Evolutionary conservation across 2,329 filamentous ascomycete species (phyloP).

Genomic region (Pseudocercospora pini-densiflorae): DNA sequence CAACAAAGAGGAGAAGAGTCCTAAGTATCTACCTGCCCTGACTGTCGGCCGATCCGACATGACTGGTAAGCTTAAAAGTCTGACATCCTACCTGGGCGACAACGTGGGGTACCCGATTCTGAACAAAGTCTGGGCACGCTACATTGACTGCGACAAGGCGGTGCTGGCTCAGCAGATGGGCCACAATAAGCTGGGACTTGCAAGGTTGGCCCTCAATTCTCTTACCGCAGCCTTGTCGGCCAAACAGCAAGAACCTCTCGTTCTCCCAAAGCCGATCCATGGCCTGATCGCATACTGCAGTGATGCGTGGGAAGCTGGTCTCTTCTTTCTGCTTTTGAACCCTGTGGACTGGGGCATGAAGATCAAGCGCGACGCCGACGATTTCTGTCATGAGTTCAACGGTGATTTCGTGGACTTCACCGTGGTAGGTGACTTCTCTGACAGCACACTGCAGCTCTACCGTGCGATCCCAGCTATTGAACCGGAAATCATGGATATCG

Average conservation of each 20-base stretch:
- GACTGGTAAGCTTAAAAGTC: not conserved
- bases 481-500: not conserved
- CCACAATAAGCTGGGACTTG: not conserved
- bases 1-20: not conserved
- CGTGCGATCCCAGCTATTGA: not conserved
- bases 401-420: not conserved
- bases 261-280: not conserved
- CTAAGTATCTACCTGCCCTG: not conserved
- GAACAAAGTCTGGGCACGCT: not conserved
- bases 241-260: not conserved
- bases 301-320: not conserved
- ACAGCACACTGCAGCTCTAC: not conserved
- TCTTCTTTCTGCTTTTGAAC: not conserved
- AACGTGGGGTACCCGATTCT: not conserved
- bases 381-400: not conserved
- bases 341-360: not conserved
- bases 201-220: not conserved
- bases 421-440: not conserved
- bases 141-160: not conserved
- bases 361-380: not conserved
- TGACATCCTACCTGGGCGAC: not conserved
- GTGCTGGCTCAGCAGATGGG: not conserved
- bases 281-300: not conserved
- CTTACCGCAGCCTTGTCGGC: not conserved
- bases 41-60: not conserved